Evolutionary conservation across 208 protist genomes (phyloP).

Genomic region (Trypanosoma lewisi): DNA sequence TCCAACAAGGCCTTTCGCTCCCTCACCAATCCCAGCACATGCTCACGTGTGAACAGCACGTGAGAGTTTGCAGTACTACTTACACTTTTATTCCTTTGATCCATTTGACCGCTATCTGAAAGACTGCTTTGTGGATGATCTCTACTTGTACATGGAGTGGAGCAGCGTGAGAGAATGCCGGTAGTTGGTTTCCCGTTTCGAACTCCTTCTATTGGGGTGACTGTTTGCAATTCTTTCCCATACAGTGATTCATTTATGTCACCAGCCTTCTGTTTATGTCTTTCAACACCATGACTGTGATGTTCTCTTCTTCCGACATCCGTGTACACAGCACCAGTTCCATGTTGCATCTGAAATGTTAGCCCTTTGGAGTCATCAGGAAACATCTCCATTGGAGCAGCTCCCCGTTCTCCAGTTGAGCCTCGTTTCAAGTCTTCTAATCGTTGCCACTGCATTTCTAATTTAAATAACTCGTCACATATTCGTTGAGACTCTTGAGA

Average conservation of each 20-base stretch:
- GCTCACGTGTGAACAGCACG: slow-evolving; percentile 23
- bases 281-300: neutral
- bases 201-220: neutral
- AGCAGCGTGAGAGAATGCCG: slow-evolving; percentile 8
- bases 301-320: neutral
- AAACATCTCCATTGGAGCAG: slow-evolving; percentile 12
- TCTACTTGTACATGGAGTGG: neutral
- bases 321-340: neutral
- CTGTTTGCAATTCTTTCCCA: neutral
- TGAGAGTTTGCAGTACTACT: neutral
- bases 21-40: slow-evolving; percentile 25
- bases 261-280: neutral
- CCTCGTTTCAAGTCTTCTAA: slow-evolving; percentile 52
- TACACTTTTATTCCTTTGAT: neutral
- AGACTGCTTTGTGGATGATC: neutral
- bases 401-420: slow-evolving; percentile 18
- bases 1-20: slow-evolving; percentile 27
- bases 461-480: slow-evolving; percentile 40
- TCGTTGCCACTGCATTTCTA: slow-evolving; percentile 77
- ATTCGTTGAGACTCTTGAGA: slow-evolving; percentile 27
- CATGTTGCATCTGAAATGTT: neutral
- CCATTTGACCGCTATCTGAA: neutral
- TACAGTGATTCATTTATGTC: neutral
- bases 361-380: neutral
- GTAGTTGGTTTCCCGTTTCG: neutral